Conservation (phyloP, 805 yeast genomes). For the Cyberlindnera xylosilytica region DNA sequence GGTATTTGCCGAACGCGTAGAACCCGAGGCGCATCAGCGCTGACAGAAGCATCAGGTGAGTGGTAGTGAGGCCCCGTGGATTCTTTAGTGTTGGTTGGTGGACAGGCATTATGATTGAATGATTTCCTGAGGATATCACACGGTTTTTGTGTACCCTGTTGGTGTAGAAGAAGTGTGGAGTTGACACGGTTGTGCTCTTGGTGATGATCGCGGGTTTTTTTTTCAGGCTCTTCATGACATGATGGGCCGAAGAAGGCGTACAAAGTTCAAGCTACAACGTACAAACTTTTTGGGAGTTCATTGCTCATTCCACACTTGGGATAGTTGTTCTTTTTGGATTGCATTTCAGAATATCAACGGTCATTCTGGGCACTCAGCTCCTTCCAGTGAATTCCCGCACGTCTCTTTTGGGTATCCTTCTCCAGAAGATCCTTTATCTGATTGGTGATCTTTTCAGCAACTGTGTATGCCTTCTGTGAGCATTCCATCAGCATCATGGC, state of each 20-base stretch:
- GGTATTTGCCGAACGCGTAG: constrained; percentile 78
- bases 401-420: constrained; percentile 22
- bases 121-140: too few relatives aligned
- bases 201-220: too few relatives aligned
- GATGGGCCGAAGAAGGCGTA: too few relatives aligned
- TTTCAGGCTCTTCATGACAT: too few relatives aligned
- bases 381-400: constrained; percentile 24
- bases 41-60: constrained; percentile 20
- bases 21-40: constrained; percentile 53
- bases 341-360: constrained; percentile 10
- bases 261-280: too few relatives aligned
- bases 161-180: too few relatives aligned
- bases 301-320: too few relatives aligned
- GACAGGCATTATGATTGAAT: too few relatives aligned
- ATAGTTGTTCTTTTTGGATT: too few relatives aligned
- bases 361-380: constrained; percentile 26
- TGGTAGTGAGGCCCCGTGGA: constrained; percentile 1
- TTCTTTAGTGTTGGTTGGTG: background rate
- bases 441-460: constrained; percentile 64
- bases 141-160: too few relatives aligned
- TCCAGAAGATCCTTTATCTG: constrained; percentile 51
- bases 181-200: too few relatives aligned
- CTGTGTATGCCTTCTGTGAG: constrained; percentile 57
- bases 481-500: constrained; percentile 66
- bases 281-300: too few relatives aligned